Evolutionary conservation across 352 stramenopile genomes (phyloP).

Genomic region (Lagenidium giganteum): DNA sequence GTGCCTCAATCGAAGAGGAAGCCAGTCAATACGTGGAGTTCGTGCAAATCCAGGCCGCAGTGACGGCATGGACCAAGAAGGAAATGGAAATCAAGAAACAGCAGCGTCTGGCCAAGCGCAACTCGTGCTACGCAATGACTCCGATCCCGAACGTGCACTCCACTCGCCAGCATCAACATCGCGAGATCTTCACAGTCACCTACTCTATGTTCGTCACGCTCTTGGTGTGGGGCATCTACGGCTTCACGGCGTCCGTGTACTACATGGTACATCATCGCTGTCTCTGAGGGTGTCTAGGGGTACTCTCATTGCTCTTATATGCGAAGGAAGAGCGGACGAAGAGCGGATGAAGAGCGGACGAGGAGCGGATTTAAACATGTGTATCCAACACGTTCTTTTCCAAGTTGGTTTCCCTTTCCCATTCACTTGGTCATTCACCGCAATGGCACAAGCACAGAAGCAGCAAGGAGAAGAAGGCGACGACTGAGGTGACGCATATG

Average conservation of each 20-base stretch:
- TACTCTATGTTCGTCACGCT: slow-evolving; percentile 49
- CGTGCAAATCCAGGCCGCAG: slow-evolving; percentile 40
- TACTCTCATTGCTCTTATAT: too few relatives aligned
- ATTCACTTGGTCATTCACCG: too few relatives aligned
- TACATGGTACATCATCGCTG: too few relatives aligned
- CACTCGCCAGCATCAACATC: slow-evolving; percentile 37
- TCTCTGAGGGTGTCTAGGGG: too few relatives aligned
- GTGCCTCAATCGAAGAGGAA: slow-evolving; percentile 46
- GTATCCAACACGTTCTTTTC: too few relatives aligned
- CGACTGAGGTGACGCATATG: too few relatives aligned
- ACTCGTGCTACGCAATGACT: slow-evolving; percentile 24
- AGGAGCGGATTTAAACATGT: too few relatives aligned
- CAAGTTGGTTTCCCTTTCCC: too few relatives aligned
- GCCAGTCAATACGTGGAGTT: slow-evolving; percentile 47
- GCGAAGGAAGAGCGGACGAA: too few relatives aligned
- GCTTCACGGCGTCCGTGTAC: slow-evolving; percentile 2
- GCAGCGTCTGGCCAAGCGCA: slow-evolving; percentile 27
- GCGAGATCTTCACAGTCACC: slow-evolving; percentile 29
- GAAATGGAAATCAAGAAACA: slow-evolving; percentile 35
- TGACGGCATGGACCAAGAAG: slow-evolving; percentile 43
- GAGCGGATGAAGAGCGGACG: too few relatives aligned
- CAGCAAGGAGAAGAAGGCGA: too few relatives aligned
- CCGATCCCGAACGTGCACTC: slow-evolving; percentile 27
- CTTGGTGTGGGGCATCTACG: slow-evolving; percentile 39
- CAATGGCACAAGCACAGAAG: too few relatives aligned